Evolutionary conservation across 139 green algal species (phyloP).

Genomic region (Micractinium sp.): DNA sequence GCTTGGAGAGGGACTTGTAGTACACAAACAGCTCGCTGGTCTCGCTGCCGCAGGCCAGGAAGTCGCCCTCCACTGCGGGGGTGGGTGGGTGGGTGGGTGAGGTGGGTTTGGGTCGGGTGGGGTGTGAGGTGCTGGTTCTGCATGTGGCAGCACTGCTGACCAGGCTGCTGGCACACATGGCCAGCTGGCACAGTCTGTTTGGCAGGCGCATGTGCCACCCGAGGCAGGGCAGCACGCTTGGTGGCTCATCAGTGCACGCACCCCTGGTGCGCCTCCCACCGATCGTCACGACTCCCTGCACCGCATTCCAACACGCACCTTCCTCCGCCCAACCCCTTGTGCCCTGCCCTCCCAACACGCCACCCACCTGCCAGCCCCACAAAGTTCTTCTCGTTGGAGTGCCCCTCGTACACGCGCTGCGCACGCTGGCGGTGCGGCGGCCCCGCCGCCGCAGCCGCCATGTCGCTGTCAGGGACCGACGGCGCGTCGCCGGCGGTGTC

Average conservation of each 20-base stretch:
- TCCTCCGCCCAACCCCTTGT: background rate
- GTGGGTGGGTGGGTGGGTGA: no score
- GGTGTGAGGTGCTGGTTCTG: background rate
- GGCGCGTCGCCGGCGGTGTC: background rate
- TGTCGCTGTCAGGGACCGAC: background rate
- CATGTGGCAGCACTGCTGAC: background rate
- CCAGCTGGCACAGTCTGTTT: no score
- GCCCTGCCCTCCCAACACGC: background rate
- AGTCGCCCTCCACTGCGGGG: slow-evolving; percentile 64
- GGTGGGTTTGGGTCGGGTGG: background rate
- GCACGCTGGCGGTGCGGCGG: no score
- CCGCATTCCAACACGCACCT: background rate
- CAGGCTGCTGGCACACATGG: no score
- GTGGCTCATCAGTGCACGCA: background rate
- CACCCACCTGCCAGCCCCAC: slow-evolving; percentile 78
- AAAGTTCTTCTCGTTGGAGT: slow-evolving; percentile 96
- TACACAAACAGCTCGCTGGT: slow-evolving; percentile 82
- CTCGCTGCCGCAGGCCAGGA: slow-evolving; percentile 89
- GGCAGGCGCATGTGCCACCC: no score
- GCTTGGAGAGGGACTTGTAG: slow-evolving; percentile 65
- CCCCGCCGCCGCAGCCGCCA: background rate
- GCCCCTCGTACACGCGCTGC: slow-evolving; percentile 71
- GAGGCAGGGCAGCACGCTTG: background rate
- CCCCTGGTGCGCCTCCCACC: no score
- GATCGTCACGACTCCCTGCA: no score